Evolutionary conservation across 78 protist genomes (phyloP), one percentile per base, ranked within the genome.

Genomic region (Monocercomonoides exilis): DNA sequence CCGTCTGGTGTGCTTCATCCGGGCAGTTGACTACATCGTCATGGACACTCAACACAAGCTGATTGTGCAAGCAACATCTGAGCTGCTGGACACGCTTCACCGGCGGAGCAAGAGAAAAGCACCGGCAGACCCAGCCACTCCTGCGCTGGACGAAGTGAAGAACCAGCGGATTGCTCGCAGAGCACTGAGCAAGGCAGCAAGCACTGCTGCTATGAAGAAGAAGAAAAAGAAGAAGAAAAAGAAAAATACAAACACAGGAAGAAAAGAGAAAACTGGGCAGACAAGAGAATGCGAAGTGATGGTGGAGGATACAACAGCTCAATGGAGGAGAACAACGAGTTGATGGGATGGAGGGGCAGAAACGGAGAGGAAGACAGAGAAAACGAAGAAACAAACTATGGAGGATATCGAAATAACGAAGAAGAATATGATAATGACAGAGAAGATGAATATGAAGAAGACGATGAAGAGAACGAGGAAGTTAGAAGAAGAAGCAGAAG

Each of bases 1-100:
- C 21, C 70, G 70, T 21, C 21, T 54, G 70, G 21, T 11, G 38
- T 29, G 70, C 11, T 54, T 84, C 87, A 87, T 91, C 46, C 86
- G 88, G 4, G 81, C 81, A 3, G 46, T 36, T 1, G 93, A 91
- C 81, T 91, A 85, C 87, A 4, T 91, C 4, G 86, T 91, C 81
- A 11, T 88, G 43, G 81, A 88, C 38, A 11, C 84, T 36, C 81
- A 85, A 41, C 77, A 45, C 41, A 6, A 0, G 6, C 87, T 90
- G 41, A 77, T 80, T 35, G 70, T 86, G 35, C 1, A 63, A 2
- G 3, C 88, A 4, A 77, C 85, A 29, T 0, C 5, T 1, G 91
- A 84, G 46, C 11, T 87, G 35, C 84, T 63, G 42, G 82, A 6
- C 6, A 21, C 82, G 6, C 82, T 79, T 32, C 82, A 21, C 4